A percentile compares a stretch with the other conserved stretches of the same genome.
Evolutionary conservation across 2,329 filamentous ascomycete species (phyloP).

Genomic region (Myriosclerotinia scirpicola): DNA sequence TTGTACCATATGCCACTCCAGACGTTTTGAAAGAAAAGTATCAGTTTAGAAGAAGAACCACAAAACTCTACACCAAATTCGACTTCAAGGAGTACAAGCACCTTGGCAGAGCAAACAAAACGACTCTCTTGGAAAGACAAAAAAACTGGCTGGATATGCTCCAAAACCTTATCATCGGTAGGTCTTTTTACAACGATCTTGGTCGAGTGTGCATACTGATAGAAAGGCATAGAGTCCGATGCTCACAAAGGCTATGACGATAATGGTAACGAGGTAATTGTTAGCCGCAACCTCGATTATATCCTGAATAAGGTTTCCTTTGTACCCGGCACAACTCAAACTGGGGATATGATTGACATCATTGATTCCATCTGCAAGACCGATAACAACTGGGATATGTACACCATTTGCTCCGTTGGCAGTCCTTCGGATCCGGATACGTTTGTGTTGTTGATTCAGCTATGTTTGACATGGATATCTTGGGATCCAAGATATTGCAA

Average conservation of each 20-base stretch:
- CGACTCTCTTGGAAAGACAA: conserved; percentile 7
- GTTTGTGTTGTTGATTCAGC: conserved; percentile 34
- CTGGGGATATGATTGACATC: conserved; percentile 31
- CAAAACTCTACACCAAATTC: conserved; percentile 33
- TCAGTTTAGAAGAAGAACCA: conserved; percentile 43
- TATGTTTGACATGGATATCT: conserved; percentile 35
- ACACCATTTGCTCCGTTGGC: conserved; percentile 16
- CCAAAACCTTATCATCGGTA: conserved; percentile 47
- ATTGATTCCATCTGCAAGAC: conserved; percentile 35
- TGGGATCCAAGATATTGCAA: conserved; percentile 36
- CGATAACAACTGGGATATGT: conserved; percentile 21
- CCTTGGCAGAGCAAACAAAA: neutral
- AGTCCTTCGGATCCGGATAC: conserved; percentile 17
- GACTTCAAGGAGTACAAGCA: conserved; percentile 15
- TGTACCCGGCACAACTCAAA: conserved; percentile 20
- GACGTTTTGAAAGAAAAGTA: conserved; percentile 36
- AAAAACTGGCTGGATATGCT: conserved; percentile 43
- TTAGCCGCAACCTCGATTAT: conserved; percentile 34
- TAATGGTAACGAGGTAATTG: conserved; percentile 40
- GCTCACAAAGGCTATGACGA: conserved; percentile 24
- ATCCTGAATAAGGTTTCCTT: conserved; percentile 30
- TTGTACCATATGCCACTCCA: conserved; percentile 32
- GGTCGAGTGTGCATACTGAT: conserved; percentile 5
- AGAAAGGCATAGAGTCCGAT: conserved; percentile 34
- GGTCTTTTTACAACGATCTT: conserved; percentile 27